A percentile compares a stretch with the other conserved stretches of the same genome.
Conservation (phyloP, 75 land plant species). For the Selaginella moellendorffii region DNA sequence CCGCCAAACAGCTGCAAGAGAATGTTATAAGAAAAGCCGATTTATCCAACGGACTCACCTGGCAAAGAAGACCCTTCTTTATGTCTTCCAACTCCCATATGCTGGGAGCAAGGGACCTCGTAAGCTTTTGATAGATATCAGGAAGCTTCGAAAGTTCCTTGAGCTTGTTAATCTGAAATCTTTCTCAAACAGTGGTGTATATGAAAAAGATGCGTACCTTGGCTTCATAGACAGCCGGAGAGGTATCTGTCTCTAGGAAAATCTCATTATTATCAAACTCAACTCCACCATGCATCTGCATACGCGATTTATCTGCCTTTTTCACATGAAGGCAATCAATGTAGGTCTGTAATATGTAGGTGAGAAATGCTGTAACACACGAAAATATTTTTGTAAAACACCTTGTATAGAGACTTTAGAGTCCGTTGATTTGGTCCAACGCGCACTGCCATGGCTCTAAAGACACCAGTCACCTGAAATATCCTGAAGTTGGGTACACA, state of each 20-base stretch:
- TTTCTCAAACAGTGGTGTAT: no score
- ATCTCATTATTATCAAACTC: slow-evolving; percentile 35
- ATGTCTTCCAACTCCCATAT: slow-evolving; percentile 99
- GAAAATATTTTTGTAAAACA: not conserved
- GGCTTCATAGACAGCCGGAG: slow-evolving; percentile 34
- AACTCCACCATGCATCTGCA: slow-evolving; percentile 65
- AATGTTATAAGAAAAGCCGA: not conserved
- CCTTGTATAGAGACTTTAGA: slow-evolving; percentile 88
- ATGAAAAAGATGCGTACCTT: slow-evolving; percentile 30
- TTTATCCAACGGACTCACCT: slow-evolving; percentile 27
- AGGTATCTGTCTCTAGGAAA: slow-evolving; percentile 23
- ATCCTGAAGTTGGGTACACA: not conserved
- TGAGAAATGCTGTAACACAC: not conserved
- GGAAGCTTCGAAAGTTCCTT: slow-evolving; percentile 73
- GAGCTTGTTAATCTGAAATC: slow-evolving; percentile 51
- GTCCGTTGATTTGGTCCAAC: slow-evolving; percentile 85
- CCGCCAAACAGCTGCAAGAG: slow-evolving; percentile 84
- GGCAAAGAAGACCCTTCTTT: slow-evolving; percentile 94
- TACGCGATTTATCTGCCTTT: slow-evolving; percentile 79
- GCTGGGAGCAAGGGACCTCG: slow-evolving; percentile 89
- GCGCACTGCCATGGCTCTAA: slow-evolving; percentile 87
- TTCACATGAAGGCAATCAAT: slow-evolving; percentile 92
- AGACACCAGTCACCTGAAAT: slow-evolving; percentile 74
- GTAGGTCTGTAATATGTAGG: slow-evolving; percentile 56
- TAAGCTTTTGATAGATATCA: slow-evolving; percentile 74